Evolutionary conservation across 1,284 basidiomycete genomes (phyloP).

Genomic region (Phlebopus sp.): DNA sequence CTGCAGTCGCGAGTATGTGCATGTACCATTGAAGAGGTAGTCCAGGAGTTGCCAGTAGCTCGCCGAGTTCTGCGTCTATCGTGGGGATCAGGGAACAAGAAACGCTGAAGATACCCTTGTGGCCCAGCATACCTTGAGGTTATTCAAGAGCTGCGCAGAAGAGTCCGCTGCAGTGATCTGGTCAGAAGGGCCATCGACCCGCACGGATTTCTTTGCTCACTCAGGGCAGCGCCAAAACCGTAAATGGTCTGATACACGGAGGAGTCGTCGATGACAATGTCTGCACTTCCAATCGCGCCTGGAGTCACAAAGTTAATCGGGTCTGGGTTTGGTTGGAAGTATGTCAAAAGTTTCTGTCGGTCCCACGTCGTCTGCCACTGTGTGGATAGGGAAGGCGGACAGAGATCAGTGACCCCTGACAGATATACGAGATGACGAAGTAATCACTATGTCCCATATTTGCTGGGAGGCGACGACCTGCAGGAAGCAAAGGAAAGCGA

Average conservation of each 20-base stretch:
- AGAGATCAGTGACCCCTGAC: constrained; percentile 4
- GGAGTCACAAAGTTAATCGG: constrained; percentile 54
- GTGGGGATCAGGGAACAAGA: too few species aligned
- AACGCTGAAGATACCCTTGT: too few species aligned
- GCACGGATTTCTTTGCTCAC: constrained; percentile 30
- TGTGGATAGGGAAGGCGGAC: neutral
- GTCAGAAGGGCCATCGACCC: constrained; percentile 6
- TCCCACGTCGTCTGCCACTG: constrained; percentile 70
- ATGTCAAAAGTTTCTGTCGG: constrained; percentile 46
- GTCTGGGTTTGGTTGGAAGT: constrained; percentile 37
- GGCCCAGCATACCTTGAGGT: constrained; percentile 39
- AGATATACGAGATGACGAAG: neutral
- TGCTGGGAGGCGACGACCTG: constrained; percentile 26
- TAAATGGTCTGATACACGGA: constrained; percentile 42
- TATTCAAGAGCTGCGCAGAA: constrained; percentile 44
- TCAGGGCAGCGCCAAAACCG: constrained; percentile 48
- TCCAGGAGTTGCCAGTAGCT: constrained; percentile 46
- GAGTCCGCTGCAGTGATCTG: constrained; percentile 42
- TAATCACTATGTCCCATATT: constrained; percentile 34
- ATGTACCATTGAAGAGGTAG: constrained; percentile 46
- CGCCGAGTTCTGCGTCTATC: constrained; percentile 39
- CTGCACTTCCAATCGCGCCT: constrained; percentile 39
- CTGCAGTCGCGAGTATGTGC: neutral
- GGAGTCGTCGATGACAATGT: constrained; percentile 45
- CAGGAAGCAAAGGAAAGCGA: constrained; percentile 16